phyloP scores from a whole-genome alignment of 2,329 filamentous ascomycete species.

The Aspergillus sp. region DNA sequence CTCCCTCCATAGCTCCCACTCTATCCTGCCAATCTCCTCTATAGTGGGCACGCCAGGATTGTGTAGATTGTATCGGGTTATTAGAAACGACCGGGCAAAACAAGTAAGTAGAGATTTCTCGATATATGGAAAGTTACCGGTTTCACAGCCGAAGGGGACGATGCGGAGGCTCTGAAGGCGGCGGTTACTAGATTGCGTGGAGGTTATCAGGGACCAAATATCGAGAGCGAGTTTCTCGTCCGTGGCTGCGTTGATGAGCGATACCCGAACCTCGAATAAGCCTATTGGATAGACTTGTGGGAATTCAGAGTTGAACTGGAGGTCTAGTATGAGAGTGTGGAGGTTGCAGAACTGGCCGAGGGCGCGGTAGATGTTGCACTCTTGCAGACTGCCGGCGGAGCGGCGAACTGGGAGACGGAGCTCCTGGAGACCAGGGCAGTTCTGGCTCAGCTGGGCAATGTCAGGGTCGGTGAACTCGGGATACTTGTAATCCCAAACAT shows the following conservation, averaged over 20 bases:
- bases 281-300: not conserved
- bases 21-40: not conserved
- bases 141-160: not conserved
- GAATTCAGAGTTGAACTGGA: not conserved
- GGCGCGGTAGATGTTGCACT: not conserved
- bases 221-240: not conserved
- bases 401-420: no score
- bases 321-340: not conserved
- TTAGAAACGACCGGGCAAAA: not conserved
- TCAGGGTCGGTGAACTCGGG: not conserved
- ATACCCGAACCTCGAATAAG: not conserved
- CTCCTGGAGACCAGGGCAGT: no score
- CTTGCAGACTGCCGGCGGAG: no score
- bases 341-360: not conserved
- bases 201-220: not conserved
- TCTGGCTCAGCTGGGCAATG: not conserved
- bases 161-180: not conserved
- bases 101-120: not conserved
- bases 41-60: not conserved
- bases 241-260: not conserved
- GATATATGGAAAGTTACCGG: not conserved
- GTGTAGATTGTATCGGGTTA: slow-evolving; percentile 8
- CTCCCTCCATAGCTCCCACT: not conserved
- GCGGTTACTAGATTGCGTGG: not conserved
- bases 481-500: not conserved